Evolutionary conservation across 1,139 yeast genomes (phyloP), one percentile per base, ranked within the genome.

Genomic region (Arxiozyma heterogenica): DNA sequence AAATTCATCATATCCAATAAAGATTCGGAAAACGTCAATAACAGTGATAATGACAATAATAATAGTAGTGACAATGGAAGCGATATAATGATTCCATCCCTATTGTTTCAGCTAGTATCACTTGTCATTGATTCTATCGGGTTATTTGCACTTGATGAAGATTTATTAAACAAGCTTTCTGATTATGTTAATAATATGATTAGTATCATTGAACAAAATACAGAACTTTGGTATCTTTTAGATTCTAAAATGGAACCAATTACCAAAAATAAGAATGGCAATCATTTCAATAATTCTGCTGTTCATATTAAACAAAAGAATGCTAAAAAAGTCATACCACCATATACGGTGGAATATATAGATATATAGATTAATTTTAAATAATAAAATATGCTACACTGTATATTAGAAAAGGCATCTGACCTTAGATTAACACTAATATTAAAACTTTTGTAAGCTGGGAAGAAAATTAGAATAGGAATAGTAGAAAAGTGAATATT

Each of bases 101-200:
- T 64, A 54, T 54, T 69, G 44, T 67, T 68, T 54, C 67, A 65
- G 48, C 58, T 69, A 22, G 52, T 69, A 42, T 64, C 66, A 21
- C 54, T 69, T 20, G 64, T 68, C 6, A 57, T 69, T 27, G 72
- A 69, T 51, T 64, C 72, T 3, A 64, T 67, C 39, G 72, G 71
- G 9, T 58, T 68, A 38, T 66, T 68, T 51, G 64, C 69, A 15
- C 53, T 69, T 17, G 69, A 67, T 46, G 61, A 58, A 23, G 57
- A 55, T 11, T 51, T 63, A 4, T 53, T 69, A 30, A 58, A 59
- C 18, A 62, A 57, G 41, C 55, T 69, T 41, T 57, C 67, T 9
- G 55, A 50, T 8, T 68, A 59, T 51, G 59, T 69, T 50, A 62
- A 64, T 47, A 57, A 59, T 43, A 67, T 66, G 55, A 65, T 66